Evolutionary conservation across 495 filamentous ascomycete species (phyloP).

Genomic region (Talaromyces wortmannii): DNA sequence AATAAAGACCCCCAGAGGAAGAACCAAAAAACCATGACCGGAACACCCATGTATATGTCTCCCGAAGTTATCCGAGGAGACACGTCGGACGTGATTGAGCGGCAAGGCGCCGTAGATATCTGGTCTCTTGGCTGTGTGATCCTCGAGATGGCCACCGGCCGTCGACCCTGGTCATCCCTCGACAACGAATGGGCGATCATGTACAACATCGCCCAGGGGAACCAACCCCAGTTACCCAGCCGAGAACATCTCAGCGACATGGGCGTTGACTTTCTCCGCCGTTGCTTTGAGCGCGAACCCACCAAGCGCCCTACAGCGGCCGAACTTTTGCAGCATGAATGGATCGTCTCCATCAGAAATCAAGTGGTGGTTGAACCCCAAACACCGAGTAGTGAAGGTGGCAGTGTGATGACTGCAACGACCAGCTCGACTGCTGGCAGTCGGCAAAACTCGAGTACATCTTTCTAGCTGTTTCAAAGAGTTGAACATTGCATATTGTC

Average conservation of each 20-base stretch:
- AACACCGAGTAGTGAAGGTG: constrained; percentile 36
- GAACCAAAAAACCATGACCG: constrained; percentile 87
- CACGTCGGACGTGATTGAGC: constrained; percentile 35
- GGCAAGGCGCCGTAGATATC: constrained; percentile 90
- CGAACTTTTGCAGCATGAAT: constrained; percentile 91
- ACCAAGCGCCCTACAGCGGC: constrained; percentile 70
- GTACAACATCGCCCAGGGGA: constrained; percentile 98
- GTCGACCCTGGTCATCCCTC: constrained; percentile 91
- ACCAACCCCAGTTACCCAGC: constrained; percentile 75
- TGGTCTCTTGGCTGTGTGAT: constrained; percentile 98
- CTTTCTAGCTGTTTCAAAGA: constrained; percentile 1
- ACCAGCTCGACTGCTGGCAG: constrained; percentile 18
- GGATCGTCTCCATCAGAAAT: constrained; percentile 68
- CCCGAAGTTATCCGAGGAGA: constrained; percentile 94
- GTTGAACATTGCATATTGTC: constrained; percentile 8
- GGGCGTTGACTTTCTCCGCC: constrained; percentile 82
- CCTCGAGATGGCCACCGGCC: constrained; percentile 93
- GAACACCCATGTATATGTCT: constrained; percentile 99
- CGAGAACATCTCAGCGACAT: constrained; percentile 75
- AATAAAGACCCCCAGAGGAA: constrained; percentile 40
- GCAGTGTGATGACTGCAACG: constrained; percentile 12
- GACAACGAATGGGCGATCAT: constrained; percentile 99
- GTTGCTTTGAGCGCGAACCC: constrained; percentile 86
- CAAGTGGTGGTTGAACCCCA: constrained; percentile 51
- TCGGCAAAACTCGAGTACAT: constrained; percentile 28